phyloP scores from a whole-genome alignment of 257 asterid genomes.

The Capsicum rhomboideum region DNA sequence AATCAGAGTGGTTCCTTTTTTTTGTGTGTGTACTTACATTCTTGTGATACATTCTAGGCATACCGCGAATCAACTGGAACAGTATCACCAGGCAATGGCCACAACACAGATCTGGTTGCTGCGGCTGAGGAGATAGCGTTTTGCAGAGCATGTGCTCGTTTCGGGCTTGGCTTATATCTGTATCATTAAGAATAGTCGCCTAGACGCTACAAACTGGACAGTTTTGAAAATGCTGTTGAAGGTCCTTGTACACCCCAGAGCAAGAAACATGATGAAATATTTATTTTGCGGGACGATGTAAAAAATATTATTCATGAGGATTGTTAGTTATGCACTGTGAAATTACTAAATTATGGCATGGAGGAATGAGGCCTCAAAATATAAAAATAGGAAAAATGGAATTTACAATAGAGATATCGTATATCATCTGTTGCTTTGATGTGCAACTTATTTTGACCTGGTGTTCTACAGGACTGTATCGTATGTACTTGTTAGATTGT shows the following conservation, averaged over 20 bases:
- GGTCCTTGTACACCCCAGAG: background rate
- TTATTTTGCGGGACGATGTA: background rate
- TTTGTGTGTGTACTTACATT: background rate
- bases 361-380: background rate
- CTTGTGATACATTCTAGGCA: conserved; percentile 40
- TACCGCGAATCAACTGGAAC: conserved; percentile 92
- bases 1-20: background rate
- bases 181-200: conserved; percentile 44
- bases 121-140: conserved; percentile 94
- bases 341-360: background rate
- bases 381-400: background rate
- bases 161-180: conserved; percentile 91
- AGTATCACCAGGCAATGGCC: conserved; percentile 32
- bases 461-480: background rate
- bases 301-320: background rate
- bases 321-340: background rate
- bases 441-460: background rate
- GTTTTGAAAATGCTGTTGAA: background rate
- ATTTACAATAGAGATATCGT: background rate
- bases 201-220: conserved; percentile 11
- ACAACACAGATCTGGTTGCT: conserved; percentile 54
- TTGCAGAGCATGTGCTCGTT: conserved; percentile 91
- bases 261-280: background rate
- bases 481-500: background rate
- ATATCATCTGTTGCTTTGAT: background rate